Base-by-base conservation (phyloP, 768 basidiomycete species). In the Tulasnella sp. region DNA sequence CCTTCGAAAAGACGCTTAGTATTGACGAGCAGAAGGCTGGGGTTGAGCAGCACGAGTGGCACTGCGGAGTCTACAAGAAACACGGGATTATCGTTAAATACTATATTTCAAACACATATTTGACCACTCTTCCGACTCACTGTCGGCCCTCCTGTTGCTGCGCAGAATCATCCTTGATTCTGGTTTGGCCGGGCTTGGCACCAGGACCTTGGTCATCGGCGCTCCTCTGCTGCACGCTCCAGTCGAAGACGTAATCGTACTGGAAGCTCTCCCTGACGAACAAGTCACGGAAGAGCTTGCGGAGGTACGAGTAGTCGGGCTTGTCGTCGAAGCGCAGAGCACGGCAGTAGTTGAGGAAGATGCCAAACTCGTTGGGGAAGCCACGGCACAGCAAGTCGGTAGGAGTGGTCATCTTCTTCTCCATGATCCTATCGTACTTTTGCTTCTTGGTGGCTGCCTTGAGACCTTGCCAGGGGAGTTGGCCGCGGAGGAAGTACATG, bases 381-480 rank as follows among this genome's bases (percentile, higher is more conserved):
- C 94, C 96, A 80, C 97, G 96, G 87, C 97, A 99, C 37, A 99
- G 90, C 77, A 97, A 87, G 83, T 99, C 96, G 71, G 94, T 96
- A 17, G 96, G 94, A 0, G 96, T 97, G 45, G 97, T 98, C 96
- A 99, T 99, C 90, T 99, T 99, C 90, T 99, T 99, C 86, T 99
- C 97, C 97, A 99, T 99, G 86, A 99, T 99, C 78, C 97, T 92
- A 85, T 99, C 97, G 84, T 99, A 99, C 87, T 99, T 99, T 88
- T 99, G 97, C 90, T 99, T 99, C 94, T 99, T 99, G 77, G 97
- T 99, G 52, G 97, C 97, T 77, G 97, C 97, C 87, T 99, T 99
- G 83, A 99, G 90, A 77, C 97, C 97, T 84, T 99, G 97, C 97
- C 97, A 99, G 39, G 97, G 97, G 64, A 99, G 89, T 76, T 94